Evolutionary conservation across 2,329 filamentous ascomycete genomes (phyloP).

Genomic region (Ceratocystis variospora): DNA sequence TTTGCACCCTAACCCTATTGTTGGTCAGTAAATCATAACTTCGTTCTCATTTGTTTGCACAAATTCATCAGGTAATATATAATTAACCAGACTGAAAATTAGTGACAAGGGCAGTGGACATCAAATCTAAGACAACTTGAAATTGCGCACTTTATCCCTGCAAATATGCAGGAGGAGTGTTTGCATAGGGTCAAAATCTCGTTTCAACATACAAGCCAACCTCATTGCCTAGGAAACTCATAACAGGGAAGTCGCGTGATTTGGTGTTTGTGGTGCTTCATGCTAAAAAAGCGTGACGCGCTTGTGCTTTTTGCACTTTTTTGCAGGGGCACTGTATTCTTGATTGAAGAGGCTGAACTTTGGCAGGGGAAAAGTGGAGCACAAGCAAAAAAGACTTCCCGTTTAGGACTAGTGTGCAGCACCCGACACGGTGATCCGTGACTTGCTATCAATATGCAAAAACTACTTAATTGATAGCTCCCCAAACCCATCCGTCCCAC

Average conservation of each 20-base stretch:
- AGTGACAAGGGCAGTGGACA: conserved; percentile 5
- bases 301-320: not conserved
- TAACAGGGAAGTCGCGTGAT: not conserved
- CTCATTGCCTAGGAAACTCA: conserved; percentile 4
- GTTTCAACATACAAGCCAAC: not conserved
- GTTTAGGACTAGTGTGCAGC: conserved; percentile 21
- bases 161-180: conserved; percentile 10
- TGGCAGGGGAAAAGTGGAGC: conserved; percentile 12
- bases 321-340: conserved; percentile 6
- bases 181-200: not conserved
- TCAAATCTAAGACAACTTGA: not conserved
- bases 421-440: conserved; percentile 34
- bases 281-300: not conserved
- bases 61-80: not conserved
- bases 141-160: conserved; percentile 3
- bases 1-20: conserved; percentile 13
- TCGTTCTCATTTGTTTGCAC: not conserved
- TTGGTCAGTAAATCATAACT: not conserved
- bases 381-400: conserved; percentile 22
- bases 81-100: not conserved
- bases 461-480: conserved; percentile 42
- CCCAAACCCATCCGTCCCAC: not conserved
- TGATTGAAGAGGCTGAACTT: conserved; percentile 12
- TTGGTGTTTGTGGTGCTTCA: not conserved
- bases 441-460: conserved; percentile 34